Conservation (phyloP, 495 filamentous ascomycete species). For the Pseudomonodictys pantanalensis region DNA sequence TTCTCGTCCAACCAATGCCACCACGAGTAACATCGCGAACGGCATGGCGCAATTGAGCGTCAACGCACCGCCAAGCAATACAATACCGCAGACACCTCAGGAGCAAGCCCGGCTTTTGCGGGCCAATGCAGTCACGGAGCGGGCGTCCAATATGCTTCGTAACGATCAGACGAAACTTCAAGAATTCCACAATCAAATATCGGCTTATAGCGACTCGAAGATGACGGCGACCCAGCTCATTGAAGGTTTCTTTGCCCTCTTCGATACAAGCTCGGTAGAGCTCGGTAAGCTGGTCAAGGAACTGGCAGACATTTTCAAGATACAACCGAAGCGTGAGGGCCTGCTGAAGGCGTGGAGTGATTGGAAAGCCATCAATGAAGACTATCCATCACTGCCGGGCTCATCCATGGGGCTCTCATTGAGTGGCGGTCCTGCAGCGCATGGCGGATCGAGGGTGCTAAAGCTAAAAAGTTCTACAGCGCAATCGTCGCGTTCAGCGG, state of each 20-base stretch:
- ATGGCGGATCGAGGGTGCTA: conserved; percentile 60
- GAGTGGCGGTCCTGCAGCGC: conserved; percentile 48
- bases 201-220: conserved; percentile 63
- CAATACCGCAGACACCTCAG: conserved; percentile 55
- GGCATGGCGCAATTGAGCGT: conserved; percentile 13
- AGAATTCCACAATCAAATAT: conserved; percentile 74
- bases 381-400: conserved; percentile 86
- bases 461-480: conserved; percentile 76
- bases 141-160: conserved; percentile 73
- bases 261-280: conserved; percentile 73
- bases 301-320: conserved; percentile 89
- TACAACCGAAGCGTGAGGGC: conserved; percentile 64
- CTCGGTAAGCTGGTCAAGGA: conserved; percentile 89
- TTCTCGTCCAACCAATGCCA: conserved; percentile 35
- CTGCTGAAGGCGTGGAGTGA: conserved; percentile 86
- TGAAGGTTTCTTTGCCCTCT: conserved; percentile 75
- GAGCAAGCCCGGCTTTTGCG: conserved; percentile 77
- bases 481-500: conserved; percentile 63
- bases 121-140: conserved; percentile 76
- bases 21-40: conserved; percentile 25
- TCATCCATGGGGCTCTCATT: conserved; percentile 54
- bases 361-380: conserved; percentile 92
- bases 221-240: conserved; percentile 73
- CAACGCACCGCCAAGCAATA: conserved; percentile 3
- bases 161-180: conserved; percentile 68